These are phyloP conservation scores for Suillus placidus DNA, from an alignment of 768 basidiomycete species.

Conservation along the genomic window DNA sequence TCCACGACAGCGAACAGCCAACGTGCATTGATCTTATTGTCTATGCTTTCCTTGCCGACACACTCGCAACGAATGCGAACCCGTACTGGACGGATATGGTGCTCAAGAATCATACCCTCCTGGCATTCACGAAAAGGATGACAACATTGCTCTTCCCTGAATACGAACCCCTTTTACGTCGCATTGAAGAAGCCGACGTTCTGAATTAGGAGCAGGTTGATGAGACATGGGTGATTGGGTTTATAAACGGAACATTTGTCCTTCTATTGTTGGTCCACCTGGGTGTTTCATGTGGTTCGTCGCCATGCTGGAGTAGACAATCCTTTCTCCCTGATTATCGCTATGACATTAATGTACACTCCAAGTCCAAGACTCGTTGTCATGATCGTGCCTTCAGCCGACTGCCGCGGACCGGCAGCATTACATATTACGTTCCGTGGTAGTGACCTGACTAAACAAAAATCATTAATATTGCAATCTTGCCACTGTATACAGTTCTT, in stretches of 20 bases:
- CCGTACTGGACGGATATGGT: constrained; percentile 31
- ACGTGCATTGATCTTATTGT: constrained; percentile 34
- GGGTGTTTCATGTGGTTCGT: neutral
- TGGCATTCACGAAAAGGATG: constrained; percentile 25
- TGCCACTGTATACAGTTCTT: neutral
- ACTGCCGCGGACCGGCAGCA: neutral
- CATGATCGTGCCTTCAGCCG: neutral
- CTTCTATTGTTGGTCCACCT: neutral
- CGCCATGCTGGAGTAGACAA: neutral
- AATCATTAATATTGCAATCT: neutral
- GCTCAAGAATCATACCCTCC: constrained; percentile 22
- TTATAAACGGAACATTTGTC: neutral
- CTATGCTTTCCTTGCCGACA: constrained; percentile 36
- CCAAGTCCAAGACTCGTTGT: neutral
- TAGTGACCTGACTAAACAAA: neutral
- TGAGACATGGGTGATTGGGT: neutral
- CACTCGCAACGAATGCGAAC: constrained; percentile 22
- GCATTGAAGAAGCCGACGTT: constrained; percentile 9
- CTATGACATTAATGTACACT: neutral
- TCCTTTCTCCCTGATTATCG: neutral
- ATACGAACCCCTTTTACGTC: constrained; percentile 22
- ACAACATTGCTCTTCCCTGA: constrained; percentile 32
- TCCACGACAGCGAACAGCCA: constrained; percentile 30
- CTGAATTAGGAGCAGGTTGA: constrained; percentile 9
- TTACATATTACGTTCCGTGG: neutral